These are phyloP conservation scores for Fusarium sp. DNA, from an alignment of 2,329 filamentous ascomycete species.

Conservation along the genomic window DNA sequence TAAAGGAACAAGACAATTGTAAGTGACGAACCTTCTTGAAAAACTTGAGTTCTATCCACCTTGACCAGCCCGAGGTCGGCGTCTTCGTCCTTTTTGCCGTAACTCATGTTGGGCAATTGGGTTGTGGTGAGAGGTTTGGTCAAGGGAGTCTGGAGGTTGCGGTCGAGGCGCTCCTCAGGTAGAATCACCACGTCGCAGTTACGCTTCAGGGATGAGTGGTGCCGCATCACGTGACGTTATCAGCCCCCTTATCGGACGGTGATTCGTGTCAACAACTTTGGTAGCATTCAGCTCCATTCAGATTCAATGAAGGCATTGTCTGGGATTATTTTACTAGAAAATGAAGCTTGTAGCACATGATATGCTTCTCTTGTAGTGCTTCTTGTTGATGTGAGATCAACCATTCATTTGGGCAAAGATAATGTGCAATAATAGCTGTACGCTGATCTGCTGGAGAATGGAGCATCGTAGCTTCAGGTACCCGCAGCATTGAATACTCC, in stretches of 20 bases:
- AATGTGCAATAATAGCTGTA: background rate
- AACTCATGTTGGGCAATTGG: slow-evolving; percentile 79
- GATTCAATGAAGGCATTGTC: background rate
- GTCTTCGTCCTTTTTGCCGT: slow-evolving; percentile 99
- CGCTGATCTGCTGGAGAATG: slow-evolving; percentile 14
- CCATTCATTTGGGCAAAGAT: background rate
- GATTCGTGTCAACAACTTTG: slow-evolving; percentile 48
- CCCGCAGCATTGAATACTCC: background rate
- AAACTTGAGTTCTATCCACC: slow-evolving; percentile 97
- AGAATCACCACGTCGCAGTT: slow-evolving; percentile 57
- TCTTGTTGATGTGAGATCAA: background rate
- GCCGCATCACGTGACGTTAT: slow-evolving; percentile 52
- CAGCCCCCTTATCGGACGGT: slow-evolving; percentile 43
- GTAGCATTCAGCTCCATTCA: background rate
- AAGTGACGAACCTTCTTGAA: slow-evolving; percentile 86
- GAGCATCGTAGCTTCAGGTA: slow-evolving; percentile 18
- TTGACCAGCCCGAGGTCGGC: slow-evolving; percentile 93
- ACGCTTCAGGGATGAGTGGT: slow-evolving; percentile 48
- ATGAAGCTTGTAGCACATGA: background rate
- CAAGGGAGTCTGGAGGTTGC: slow-evolving; percentile 52
- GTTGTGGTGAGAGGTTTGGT: slow-evolving; percentile 47
- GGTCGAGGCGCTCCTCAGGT: slow-evolving; percentile 44
- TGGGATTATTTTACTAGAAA: too few species aligned
- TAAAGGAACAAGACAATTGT: slow-evolving; percentile 48
- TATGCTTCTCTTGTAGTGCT: background rate